Evolutionary conservation across 2,329 filamentous ascomycete species (phyloP).

Genomic region (Aspergillus sp.): DNA sequence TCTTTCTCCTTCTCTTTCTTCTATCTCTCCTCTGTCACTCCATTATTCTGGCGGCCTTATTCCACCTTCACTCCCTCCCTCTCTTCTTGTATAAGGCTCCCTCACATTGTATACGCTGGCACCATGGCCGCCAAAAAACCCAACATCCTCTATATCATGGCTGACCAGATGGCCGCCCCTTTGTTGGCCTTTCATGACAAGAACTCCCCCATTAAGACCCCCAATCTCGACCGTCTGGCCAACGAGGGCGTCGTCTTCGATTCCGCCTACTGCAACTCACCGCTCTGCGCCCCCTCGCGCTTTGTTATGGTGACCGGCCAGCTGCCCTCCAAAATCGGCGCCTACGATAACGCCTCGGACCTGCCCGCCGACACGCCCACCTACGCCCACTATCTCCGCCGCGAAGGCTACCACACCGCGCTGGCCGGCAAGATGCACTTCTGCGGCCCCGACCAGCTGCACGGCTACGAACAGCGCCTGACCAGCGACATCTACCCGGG

Average conservation of each 20-base stretch:
- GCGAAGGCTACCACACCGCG: slow-evolving; percentile 82
- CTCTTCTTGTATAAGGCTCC: not conserved
- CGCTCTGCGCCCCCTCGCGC: slow-evolving; percentile 85
- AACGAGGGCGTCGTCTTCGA: slow-evolving; percentile 84
- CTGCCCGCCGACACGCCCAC: slow-evolving; percentile 82
- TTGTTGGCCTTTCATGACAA: slow-evolving; percentile 89
- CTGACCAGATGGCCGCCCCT: slow-evolving; percentile 88
- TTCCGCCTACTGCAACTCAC: slow-evolving; percentile 90
- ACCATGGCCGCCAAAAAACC: slow-evolving; percentile 52
- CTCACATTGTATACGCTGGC: slow-evolving; percentile 5
- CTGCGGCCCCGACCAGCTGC: slow-evolving; percentile 81
- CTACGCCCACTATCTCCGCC: slow-evolving; percentile 86
- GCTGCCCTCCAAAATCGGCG: slow-evolving; percentile 84
- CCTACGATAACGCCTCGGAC: slow-evolving; percentile 87
- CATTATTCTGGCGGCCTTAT: slow-evolving; percentile 4
- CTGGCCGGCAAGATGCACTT: slow-evolving; percentile 98
- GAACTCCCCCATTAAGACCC: slow-evolving; percentile 85
- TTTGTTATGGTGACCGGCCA: slow-evolving; percentile 95
- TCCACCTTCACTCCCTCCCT: not conserved
- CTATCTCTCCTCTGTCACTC: slow-evolving; percentile 19
- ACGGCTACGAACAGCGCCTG: slow-evolving; percentile 87
- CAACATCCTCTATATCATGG: slow-evolving; percentile 93
- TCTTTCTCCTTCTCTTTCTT: slow-evolving; percentile 2
- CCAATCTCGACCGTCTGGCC: slow-evolving; percentile 80
- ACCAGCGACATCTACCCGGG: slow-evolving; percentile 96